Conservation (phyloP, 192 early-diverging fungal species). For the Spizellomyces sp. region DNA sequence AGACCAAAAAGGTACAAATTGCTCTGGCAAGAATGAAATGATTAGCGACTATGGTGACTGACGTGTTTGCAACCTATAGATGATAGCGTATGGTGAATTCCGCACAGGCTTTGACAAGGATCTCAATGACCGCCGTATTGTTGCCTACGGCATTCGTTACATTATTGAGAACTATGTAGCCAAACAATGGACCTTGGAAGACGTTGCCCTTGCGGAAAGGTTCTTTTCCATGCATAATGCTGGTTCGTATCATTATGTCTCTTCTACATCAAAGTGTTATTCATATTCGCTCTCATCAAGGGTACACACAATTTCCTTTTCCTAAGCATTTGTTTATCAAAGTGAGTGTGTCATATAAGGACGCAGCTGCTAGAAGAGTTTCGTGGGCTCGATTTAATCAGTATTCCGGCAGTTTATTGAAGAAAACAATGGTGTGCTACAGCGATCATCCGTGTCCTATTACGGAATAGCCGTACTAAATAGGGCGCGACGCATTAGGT, state of each 20-base stretch:
- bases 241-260: conserved; percentile 28
- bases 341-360: conserved; percentile 31
- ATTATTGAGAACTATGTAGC: conserved; percentile 77
- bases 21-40: not conserved
- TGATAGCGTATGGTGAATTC: conserved; percentile 85
- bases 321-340: conserved; percentile 76
- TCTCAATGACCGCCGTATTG: conserved; percentile 68
- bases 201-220: conserved; percentile 64
- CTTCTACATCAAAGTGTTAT: not conserved
- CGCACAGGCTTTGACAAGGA: conserved; percentile 69
- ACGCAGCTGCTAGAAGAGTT: too few species aligned
- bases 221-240: conserved; percentile 81
- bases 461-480: not conserved
- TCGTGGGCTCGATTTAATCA: not conserved
- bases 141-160: conserved; percentile 86
- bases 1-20: conserved; percentile 53
- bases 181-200: conserved; percentile 66
- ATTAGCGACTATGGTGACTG: not conserved
- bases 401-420: conserved; percentile 59
- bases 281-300: conserved; percentile 6
- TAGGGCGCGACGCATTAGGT: conserved; percentile 25
- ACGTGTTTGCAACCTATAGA: conserved; percentile 29
- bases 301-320: conserved; percentile 65
- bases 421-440: conserved; percentile 61
- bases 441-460: not conserved